Percentiles rank a stretch among this genome's conserved stretches.
These are phyloP conservation scores for Brettanomyces anomalus DNA, from an alignment of 805 yeast genomes.

Conservation along the genomic window DNA sequence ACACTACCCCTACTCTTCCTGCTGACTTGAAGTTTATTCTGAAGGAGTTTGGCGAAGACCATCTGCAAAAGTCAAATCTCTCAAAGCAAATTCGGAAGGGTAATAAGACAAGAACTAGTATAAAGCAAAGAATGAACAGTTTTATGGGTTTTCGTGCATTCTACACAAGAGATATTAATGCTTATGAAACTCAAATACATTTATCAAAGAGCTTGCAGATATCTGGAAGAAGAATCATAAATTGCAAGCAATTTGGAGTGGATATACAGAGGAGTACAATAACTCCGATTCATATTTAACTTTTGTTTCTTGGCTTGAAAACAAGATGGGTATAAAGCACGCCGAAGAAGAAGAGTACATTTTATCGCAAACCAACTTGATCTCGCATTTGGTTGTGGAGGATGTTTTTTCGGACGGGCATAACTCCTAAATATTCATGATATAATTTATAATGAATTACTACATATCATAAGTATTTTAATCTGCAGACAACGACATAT, in stretches of 20 bases:
- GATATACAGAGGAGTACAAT: slow-evolving; percentile 26
- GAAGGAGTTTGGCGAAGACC: no score
- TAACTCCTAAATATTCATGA: background rate
- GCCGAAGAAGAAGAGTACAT: background rate
- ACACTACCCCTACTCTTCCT: slow-evolving; percentile 18
- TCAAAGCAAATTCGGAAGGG: no score
- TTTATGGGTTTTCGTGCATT: slow-evolving; percentile 25
- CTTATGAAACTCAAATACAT: slow-evolving; percentile 12
- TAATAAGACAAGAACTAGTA: background rate
- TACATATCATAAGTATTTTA: no score
- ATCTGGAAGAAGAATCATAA: slow-evolving; percentile 22
- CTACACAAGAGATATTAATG: slow-evolving; percentile 16
- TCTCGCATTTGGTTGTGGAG: slow-evolving; percentile 14
- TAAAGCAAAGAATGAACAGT: slow-evolving; percentile 11
- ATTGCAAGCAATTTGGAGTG: slow-evolving; percentile 21
- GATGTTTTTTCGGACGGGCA: slow-evolving; percentile 7
- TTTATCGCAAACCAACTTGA: slow-evolving; percentile 4
- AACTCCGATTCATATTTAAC: slow-evolving; percentile 4
- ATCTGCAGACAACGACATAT: no score
- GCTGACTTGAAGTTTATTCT: no score
- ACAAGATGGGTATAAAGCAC: slow-evolving; percentile 1
- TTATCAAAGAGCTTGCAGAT: slow-evolving; percentile 18
- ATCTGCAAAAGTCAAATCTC: no score
- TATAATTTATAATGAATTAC: no score
- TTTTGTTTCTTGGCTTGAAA: slow-evolving; percentile 14